A percentile compares a stretch with the other conserved stretches of the same genome.
phyloP scores from a whole-genome alignment of 768 basidiomycete species.

The Amanita pallidorosea region DNA sequence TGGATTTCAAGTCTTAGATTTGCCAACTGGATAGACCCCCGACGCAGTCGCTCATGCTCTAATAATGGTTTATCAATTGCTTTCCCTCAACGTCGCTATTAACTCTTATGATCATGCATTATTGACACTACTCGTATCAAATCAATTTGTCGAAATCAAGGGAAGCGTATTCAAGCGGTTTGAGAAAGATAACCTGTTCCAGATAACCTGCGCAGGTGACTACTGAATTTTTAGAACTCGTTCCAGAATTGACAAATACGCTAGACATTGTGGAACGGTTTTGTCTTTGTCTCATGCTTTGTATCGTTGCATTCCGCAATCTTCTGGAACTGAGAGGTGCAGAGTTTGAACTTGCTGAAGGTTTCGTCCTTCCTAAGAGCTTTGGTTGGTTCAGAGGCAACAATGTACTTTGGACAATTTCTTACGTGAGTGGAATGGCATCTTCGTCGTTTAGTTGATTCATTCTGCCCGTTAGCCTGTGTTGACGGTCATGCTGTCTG shows the following conservation, averaged over 20 bases:
- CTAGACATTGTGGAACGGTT: slow-evolving; percentile 97
- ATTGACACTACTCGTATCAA: slow-evolving; percentile 87
- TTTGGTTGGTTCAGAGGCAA: slow-evolving; percentile 80
- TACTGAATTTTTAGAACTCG: background rate
- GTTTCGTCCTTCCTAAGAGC: slow-evolving; percentile 68
- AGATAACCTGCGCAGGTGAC: slow-evolving; percentile 94
- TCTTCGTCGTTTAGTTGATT: background rate
- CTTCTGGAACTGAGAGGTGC: slow-evolving; percentile 89
- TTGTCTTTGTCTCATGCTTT: slow-evolving; percentile 82
- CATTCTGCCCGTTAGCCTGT: slow-evolving; percentile 54
- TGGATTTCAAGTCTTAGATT: slow-evolving; percentile 3
- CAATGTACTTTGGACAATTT: slow-evolving; percentile 77
- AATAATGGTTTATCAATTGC: slow-evolving; percentile 94
- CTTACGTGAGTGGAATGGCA: slow-evolving; percentile 56
- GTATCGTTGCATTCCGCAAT: slow-evolving; percentile 87
- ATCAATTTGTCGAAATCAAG: slow-evolving; percentile 99
- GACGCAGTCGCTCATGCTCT: slow-evolving; percentile 71
- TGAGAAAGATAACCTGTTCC: slow-evolving; percentile 97
- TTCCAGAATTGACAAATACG: background rate
- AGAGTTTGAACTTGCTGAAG: slow-evolving; percentile 69
- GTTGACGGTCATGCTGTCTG: slow-evolving; percentile 80
- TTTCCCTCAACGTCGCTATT: slow-evolving; percentile 92
- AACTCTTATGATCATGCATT: slow-evolving; percentile 97
- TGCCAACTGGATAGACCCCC: background rate
- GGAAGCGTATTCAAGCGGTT: slow-evolving; percentile 99